Conservation (phyloP, 1,139 yeast genomes). For the Lodderomyces jiufengensis region DNA sequence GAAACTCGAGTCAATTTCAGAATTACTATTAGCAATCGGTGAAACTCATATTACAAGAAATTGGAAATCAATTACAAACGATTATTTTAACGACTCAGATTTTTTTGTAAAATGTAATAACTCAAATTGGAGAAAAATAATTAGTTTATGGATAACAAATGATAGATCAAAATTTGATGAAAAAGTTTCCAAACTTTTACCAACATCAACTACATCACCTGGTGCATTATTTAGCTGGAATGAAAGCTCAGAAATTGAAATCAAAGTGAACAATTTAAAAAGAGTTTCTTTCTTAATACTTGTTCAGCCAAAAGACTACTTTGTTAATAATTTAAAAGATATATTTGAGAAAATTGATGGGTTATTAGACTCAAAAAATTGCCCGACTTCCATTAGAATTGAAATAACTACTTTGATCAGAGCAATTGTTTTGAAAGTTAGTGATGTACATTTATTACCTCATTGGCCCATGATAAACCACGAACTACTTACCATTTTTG, state of each 20-base stretch:
- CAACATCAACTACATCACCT: constrained; percentile 44
- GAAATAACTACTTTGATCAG: constrained; percentile 59
- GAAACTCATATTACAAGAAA: constrained; percentile 34
- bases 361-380: constrained; percentile 10
- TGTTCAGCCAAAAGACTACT: constrained; percentile 57
- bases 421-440: constrained; percentile 57
- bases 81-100: constrained; percentile 47
- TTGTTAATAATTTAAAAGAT: constrained; percentile 46
- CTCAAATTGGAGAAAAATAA: constrained; percentile 48
- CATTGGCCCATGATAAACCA: constrained; percentile 70
- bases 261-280: constrained; percentile 46
- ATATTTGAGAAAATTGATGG: constrained; percentile 42
- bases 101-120: constrained; percentile 23
- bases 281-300: constrained; percentile 62
- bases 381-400: constrained; percentile 35
- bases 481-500: constrained; percentile 54
- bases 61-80: constrained; percentile 53
- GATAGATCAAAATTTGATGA: constrained; percentile 64
- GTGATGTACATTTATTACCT: constrained; percentile 61
- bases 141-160: constrained; percentile 52
- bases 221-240: constrained; percentile 72
- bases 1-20: neutral
- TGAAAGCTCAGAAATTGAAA: constrained; percentile 59
- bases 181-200: constrained; percentile 46
- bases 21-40: constrained; percentile 25